phyloP scores from a whole-genome alignment of 2,329 filamentous ascomycete genomes.

The Blastomyces emzantsi region DNA sequence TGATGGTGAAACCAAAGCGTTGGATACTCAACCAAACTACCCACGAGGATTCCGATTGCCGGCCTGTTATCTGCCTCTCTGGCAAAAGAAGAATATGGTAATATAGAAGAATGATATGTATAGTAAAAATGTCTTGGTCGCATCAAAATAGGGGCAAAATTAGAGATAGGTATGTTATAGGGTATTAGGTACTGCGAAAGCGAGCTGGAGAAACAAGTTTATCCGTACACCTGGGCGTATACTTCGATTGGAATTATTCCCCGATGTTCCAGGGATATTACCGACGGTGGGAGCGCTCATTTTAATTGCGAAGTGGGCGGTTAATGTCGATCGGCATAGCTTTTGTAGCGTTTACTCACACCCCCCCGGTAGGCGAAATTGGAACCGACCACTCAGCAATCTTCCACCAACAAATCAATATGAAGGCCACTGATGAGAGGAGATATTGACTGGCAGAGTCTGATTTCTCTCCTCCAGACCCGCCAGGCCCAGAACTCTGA shows the following conservation, averaged over 20 bases:
- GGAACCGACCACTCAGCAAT: not conserved
- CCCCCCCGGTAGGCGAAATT: not conserved
- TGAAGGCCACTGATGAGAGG: conserved; percentile 3
- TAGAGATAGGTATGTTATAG: not conserved
- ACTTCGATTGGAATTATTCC: not conserved
- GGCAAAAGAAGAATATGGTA: not conserved
- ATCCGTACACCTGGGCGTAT: not conserved
- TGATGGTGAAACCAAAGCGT: not conserved
- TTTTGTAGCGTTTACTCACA: not conserved
- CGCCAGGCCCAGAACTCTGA: not conserved
- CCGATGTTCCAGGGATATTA: not conserved
- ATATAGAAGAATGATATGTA: not conserved
- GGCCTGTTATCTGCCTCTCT: not conserved
- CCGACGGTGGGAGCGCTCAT: not conserved
- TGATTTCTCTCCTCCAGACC: not conserved
- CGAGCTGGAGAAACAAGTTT: not conserved
- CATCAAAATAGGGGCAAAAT: not conserved
- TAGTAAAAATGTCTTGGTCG: not conserved
- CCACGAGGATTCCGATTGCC: not conserved
- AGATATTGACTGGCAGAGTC: conserved; percentile 2
- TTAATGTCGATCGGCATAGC: not conserved
- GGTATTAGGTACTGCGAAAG: not conserved
- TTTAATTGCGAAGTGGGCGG: not conserved
- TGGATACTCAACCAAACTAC: not conserved
- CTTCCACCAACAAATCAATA: conserved; percentile 5